These are phyloP conservation scores for Bipolaris oryzae DNA, from an alignment of 2,329 filamentous ascomycete species.

Conservation along the genomic window DNA sequence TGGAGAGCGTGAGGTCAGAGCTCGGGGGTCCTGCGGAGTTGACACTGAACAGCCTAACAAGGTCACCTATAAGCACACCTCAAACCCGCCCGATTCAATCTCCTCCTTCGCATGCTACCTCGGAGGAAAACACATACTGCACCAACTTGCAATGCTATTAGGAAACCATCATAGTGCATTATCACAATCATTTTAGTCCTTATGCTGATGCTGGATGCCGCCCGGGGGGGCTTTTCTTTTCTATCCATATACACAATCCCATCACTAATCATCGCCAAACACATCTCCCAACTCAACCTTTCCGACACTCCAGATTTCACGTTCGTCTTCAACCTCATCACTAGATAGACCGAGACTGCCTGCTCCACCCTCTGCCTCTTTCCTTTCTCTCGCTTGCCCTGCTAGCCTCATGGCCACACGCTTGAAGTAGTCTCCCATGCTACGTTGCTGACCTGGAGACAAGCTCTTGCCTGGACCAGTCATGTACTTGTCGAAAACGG, in stretches of 20 bases:
- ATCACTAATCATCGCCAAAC: conserved; percentile 29
- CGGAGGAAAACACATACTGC: not conserved
- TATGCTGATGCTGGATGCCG: conserved; percentile 7
- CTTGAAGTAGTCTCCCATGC: conserved; percentile 98
- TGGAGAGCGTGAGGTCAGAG: conserved; percentile 33
- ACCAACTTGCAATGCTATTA: conserved; percentile 9
- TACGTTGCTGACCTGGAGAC: conserved; percentile 75
- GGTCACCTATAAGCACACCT: not conserved
- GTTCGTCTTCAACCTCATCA: conserved; percentile 93
- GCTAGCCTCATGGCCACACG: conserved; percentile 83
- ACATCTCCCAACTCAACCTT: conserved; percentile 79
- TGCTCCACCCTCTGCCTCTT: conserved; percentile 86
- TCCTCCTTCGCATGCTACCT: not conserved
- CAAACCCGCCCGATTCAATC: not conserved
- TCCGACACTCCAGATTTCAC: conserved; percentile 94
- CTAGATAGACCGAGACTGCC: conserved; percentile 84
- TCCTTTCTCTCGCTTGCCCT: conserved; percentile 84
- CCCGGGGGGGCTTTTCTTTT: conserved; percentile 9
- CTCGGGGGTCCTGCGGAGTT: conserved; percentile 32
- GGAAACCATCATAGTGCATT: conserved; percentile 1
- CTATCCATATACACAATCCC: not conserved
- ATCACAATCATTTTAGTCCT: not conserved
- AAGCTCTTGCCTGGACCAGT: conserved; percentile 68
- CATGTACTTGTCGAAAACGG: conserved; percentile 91
- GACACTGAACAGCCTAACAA: conserved; percentile 6